Evolutionary conservation across 768 basidiomycete genomes (phyloP), one percentile per base, ranked within the genome.

Genomic region (Agaricus bisporus): DNA sequence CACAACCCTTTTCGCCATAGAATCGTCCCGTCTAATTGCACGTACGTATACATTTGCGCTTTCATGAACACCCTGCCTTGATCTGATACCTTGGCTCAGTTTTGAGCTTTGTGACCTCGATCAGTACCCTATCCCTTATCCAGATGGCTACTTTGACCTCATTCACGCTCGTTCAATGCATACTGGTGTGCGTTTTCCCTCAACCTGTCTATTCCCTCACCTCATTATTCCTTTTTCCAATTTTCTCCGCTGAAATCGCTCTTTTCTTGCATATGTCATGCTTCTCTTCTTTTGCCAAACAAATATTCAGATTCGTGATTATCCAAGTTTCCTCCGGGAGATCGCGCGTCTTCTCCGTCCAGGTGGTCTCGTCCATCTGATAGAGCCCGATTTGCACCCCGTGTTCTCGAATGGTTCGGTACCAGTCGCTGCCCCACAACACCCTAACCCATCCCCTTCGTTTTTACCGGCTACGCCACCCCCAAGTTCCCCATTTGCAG

Each of bases 71-170:
- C 12, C 18, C 39, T 55, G 32, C 36, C 4, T 7, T 28, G 44
- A 47, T 51, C 42, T 51, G 20, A 46, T 44, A 20, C 35, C 42
- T n/a, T 9, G 58, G 11, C 54, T 50, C 48, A 88, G 86, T 28
- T 88, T 86, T 61, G 86, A 88, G 60, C 73, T 87, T 12, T 87
- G 82, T 65, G 82, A 88, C 63, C 69, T 87, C 55, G 81, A 85
- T 64, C 72, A 78, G 55, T 68, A 67, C 61, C 77, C 69, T 50
- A 70, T 88, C 36, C 86, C 86, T 12, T 88, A 86, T 63, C 80
- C 80, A 18, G 76, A 78, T 61, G 72, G 68, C 32, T 72, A 81
- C 43, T 88, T 86, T 59, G 82, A 88, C 64, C 69, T 88, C 59
- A 75, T 88, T 42, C 86, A 88, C 61, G 84, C 82, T 37, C 80